phyloP scores from a whole-genome alignment of 345 rosid genomes.

The Aquilaria malaccensis region DNA sequence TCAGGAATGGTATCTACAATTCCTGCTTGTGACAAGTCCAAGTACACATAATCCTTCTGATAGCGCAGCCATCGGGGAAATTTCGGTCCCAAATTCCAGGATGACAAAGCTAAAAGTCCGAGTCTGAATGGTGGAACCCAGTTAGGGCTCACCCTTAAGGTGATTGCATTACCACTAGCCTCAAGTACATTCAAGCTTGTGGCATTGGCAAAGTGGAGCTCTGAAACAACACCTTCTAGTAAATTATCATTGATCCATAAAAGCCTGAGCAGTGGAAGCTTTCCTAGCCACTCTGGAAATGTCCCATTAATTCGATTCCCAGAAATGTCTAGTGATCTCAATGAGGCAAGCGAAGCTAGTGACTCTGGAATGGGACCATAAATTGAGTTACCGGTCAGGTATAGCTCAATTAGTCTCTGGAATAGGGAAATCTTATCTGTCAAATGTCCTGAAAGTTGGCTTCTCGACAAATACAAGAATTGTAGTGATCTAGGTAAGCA shows the following conservation, averaged over 20 bases:
- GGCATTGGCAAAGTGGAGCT: conserved; percentile 20
- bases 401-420: conserved; percentile 1
- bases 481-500: conserved; percentile 1
- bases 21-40: conserved; percentile 17
- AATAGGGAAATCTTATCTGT: conserved; percentile 9
- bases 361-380: conserved; percentile 17
- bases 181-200: conserved; percentile 8
- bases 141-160: conserved; percentile 3
- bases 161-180: neutral
- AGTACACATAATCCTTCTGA: conserved; percentile 5
- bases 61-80: conserved; percentile 20
- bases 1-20: conserved; percentile 16
- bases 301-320: conserved; percentile 14
- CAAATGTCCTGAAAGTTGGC: conserved; percentile 15
- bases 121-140: conserved; percentile 20
- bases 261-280: neutral
- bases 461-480: neutral
- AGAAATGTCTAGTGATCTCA: conserved; percentile 9
- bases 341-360: conserved; percentile 6
- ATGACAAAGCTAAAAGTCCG: neutral
- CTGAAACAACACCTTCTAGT: conserved; percentile 17
- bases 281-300: conserved; percentile 14
- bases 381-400: conserved; percentile 9
- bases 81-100: conserved; percentile 20
- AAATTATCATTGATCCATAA: conserved; percentile 7